Percentiles rank a stretch among this genome's conserved stretches.
Evolutionary conservation across 352 stramenopile genomes (phyloP).

Genomic region (Globisporangium paddicum): DNA sequence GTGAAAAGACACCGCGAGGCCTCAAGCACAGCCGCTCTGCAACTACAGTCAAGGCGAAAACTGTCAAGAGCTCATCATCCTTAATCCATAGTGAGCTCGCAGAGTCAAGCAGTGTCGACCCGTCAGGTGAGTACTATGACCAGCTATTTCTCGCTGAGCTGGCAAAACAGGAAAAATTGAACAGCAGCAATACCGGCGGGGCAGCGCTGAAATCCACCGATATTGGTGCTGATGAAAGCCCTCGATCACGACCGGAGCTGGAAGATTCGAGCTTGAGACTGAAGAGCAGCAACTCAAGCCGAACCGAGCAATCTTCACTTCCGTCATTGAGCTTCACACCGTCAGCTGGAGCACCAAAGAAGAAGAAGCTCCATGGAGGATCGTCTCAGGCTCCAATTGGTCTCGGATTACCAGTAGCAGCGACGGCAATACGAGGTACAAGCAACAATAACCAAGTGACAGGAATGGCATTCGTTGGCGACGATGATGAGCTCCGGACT

Average conservation of each 20-base stretch:
- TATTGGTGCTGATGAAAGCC: background rate
- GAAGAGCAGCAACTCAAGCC: slow-evolving; percentile 5
- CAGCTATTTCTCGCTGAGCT: slow-evolving; percentile 66
- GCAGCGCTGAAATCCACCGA: slow-evolving; percentile 1
- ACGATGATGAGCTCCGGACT: slow-evolving; percentile 3
- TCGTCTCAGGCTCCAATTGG: background rate
- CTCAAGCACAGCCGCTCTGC: background rate
- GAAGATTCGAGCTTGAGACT: background rate
- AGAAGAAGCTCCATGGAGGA: slow-evolving; percentile 4
- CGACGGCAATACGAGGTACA: background rate
- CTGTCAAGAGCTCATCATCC: background rate
- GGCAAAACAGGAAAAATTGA: slow-evolving; percentile 30
- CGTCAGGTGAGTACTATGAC: slow-evolving; percentile 29
- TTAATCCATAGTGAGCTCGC: background rate
- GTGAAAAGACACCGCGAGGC: background rate
- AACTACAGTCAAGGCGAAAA: background rate
- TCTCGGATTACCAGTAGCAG: background rate
- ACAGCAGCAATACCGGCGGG: background rate
- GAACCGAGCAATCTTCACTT: background rate
- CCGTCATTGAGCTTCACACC: slow-evolving; percentile 4
- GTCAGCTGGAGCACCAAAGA: background rate
- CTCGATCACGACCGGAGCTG: slow-evolving; percentile 6
- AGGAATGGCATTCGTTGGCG: background rate
- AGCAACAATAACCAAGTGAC: slow-evolving; percentile 10
- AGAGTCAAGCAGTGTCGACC: background rate